Percentiles rank a stretch among this genome's conserved stretches.
phyloP scores from a whole-genome alignment of 2,329 filamentous ascomycete genomes.

The Coleophoma crateriformis region DNA sequence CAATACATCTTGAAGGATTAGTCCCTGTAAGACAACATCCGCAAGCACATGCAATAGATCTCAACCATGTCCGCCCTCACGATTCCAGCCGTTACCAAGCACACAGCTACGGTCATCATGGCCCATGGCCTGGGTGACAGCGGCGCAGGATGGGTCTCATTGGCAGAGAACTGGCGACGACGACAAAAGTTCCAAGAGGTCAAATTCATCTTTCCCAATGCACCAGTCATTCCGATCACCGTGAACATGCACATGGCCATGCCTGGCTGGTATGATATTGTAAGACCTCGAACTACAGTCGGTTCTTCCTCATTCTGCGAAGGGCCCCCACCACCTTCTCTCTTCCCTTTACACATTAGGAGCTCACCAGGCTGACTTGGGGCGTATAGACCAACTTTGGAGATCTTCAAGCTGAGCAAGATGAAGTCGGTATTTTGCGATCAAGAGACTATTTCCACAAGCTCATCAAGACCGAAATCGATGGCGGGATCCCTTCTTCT shows the following conservation, averaged over 20 bases:
- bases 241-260: conserved; percentile 71
- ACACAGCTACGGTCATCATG: conserved; percentile 94
- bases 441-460: conserved; percentile 72
- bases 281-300: conserved; percentile 32
- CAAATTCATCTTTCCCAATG: conserved; percentile 91
- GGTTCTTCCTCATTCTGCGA: conserved; percentile 6
- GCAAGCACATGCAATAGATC: neutral
- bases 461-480: conserved; percentile 76
- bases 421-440: conserved; percentile 68
- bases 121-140: conserved; percentile 87
- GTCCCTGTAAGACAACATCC: neutral
- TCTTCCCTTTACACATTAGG: too few relatives aligned
- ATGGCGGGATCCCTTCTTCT: conserved; percentile 72
- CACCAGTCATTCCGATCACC: conserved; percentile 82
- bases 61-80: conserved; percentile 45
- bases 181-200: conserved; percentile 80
- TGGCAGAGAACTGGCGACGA: conserved; percentile 83
- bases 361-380: too few relatives aligned
- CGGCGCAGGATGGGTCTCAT: conserved; percentile 70
- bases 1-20: too few relatives aligned
- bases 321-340: too few relatives aligned
- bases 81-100: conserved; percentile 72
- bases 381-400: conserved; percentile 34
- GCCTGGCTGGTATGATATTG: conserved; percentile 86
- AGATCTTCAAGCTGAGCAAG: conserved; percentile 44